Base-by-base conservation (phyloP, 768 basidiomycete genomes). In the Strobilomyces dryophilus region DNA sequence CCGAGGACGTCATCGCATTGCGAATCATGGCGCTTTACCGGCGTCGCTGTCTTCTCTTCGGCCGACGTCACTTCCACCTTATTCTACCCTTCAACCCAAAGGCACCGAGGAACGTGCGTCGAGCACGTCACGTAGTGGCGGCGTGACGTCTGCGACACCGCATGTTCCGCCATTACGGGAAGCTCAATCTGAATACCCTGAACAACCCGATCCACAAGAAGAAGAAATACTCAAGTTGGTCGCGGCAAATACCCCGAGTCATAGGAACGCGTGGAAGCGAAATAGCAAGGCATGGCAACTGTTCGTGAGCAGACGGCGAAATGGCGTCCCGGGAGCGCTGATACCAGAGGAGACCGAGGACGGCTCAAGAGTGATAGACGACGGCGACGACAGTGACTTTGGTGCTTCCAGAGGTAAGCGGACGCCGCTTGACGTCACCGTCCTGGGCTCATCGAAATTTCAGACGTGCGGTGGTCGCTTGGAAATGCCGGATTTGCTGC, bases 221-320 rank as follows among this genome's bases (percentile, higher is more conserved):
- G 74, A 72, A 31, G 80, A 81, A 58, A 73, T 88, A 32, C 53
- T 81, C 59, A 78, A 76, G 57, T 74, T 88, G 32, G 80, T 89
- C n/a, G 85, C 84, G 9, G 85, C 85, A 26, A 74, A 80, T 68
- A 80, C 74, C 29, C 84, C 86, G 1, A 88, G 85, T 57, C 87
- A 89, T 64, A 76, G 85, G 49, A 80, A 76, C n/a, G 80, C 80
- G 12, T 88, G 86, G 87, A 80, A 74, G 61, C 76, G 78, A 55
- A 77, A 79, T 61, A 78, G 83, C 60, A 78, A 74, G 55, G 81
- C 83, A 12, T 88, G 85, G 86, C 76, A 79, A 52, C 65, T 77
- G 18, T 84, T 89, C 59, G 76, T 80, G 24, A 68, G 64, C 45
- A 64, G 73, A 47, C 62, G 65, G n/a, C 65, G 57, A 45, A 66